Base-by-base conservation (phyloP, 495 filamentous ascomycete genomes). In the Eremomyces bilateralis region DNA sequence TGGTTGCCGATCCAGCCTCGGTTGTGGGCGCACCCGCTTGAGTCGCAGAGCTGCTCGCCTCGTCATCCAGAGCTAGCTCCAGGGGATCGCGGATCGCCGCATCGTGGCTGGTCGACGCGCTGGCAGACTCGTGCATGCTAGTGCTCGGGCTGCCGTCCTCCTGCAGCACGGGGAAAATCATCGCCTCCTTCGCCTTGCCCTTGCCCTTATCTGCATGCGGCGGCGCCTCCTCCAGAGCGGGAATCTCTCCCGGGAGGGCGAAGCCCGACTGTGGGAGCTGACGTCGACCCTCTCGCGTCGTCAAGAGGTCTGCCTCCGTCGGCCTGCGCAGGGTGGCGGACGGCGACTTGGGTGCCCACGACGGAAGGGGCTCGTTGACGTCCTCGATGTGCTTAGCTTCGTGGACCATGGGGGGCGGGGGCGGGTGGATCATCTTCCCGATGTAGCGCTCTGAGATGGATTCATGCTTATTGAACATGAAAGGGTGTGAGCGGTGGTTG, bases 141-240 rank as follows among this genome's bases (percentile, higher is more conserved):
- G 73, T 61, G 22, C 67, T 64, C 3, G 88, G 85, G 13, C 82
- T 90, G 53, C 95, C 88, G 56, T 93, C 92, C 40, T 88, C 81
- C n/a, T n/a, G n/a, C 15, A 97, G 68, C 56, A 76, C 85, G 40
- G 90, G 90, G 69, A 97, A 95, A 47, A 95, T 82, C 80, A 95
- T 93, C 66, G 52, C 74, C 76, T 35, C 46, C 37, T 39, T 30
- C 4, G 43, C 31, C 35, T 47, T 29, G 20, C 39, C 38, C 36
- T 52, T 41, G 25, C 38, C 35, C 28, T 48, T 42, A 25, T 40
- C 12, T 29, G 47, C 49, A 43, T 49, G 12, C 24, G 33, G 24
- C 3, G 29, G 31, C 29, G 38, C 40, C 33, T 35, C 32, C 38
- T 52, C 42, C 4, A 36, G 24, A 27, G 13, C 24, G n/a, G n/a